Evolutionary conservation across 208 protist genomes (phyloP), one percentile per base, ranked within the genome.

Genomic region (Herpetomonas tarakana): DNA sequence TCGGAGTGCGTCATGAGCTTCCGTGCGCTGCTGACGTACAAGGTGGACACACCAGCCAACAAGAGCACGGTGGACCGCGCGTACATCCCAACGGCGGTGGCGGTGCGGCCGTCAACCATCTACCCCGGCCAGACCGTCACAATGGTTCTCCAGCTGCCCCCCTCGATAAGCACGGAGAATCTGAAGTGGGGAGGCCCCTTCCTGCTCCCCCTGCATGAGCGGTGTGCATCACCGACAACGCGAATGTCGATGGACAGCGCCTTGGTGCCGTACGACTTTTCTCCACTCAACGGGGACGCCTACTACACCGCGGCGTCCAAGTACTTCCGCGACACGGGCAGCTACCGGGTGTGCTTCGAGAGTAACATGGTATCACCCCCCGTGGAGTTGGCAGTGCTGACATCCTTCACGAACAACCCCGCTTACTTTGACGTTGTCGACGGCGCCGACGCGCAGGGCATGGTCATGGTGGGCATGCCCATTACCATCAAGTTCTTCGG

Each of bases 401-500:
- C 71, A 2, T 75, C 75, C n/a, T 93, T 82, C 60, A 71, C 66
- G 0, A 74, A 76, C 19, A 93, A 93, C 71, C 79, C 79, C 2
- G 41, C 71, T 2, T 89, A 89, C 67, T 93, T 87, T 45, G 64
- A 86, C 19, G 50, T 91, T 26, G 59, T 90, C 44, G 45, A 47
- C 7, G 78, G 79, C 0, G 19, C 63, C 21, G 62, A 77, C 44
- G 47, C 62, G 0, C 54, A 80, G 0, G 80, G 81, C 11, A 56
- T 52, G 29, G 68, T 93, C 16, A 51, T 62, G 46, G 67, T 82
- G 18, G 64, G 65, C 19, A 50, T 53, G 9, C 44, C 71, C 25
- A 60, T 74, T 16, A 76, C 66, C 14, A 78, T 91, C 29, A 90
- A 90, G 66, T 94, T 94, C 51, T 76, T 81, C 55, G 88, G 88